Conservation (phyloP, 441 rosid genomes). For the Melastoma candidum region DNA sequence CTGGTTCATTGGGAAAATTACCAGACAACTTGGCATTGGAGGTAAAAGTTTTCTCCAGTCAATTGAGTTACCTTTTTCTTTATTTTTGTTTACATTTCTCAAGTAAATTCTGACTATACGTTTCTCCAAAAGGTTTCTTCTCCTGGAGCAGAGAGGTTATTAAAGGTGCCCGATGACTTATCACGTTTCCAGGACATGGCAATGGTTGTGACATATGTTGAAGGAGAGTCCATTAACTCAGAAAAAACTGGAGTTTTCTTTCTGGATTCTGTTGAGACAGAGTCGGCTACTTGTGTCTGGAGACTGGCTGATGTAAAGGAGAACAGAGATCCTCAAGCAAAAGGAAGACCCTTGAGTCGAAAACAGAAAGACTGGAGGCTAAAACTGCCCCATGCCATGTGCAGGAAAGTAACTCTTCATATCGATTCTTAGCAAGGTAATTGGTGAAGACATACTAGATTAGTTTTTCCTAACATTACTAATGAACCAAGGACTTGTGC, state of each 20-base stretch:
- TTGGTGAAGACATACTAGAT: too few species aligned
- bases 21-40: conserved; percentile 83
- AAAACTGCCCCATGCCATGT: conserved; percentile 38
- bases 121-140: conserved; percentile 57
- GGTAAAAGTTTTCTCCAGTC: conserved; percentile 26
- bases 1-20: conserved; percentile 46
- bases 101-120: background rate
- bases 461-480: too few species aligned
- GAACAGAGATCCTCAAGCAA: conserved; percentile 66
- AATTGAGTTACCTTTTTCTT: background rate
- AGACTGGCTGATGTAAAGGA: conserved; percentile 79
- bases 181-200: conserved; percentile 64
- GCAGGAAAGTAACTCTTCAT: conserved; percentile 47
- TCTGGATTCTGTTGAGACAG: conserved; percentile 48
- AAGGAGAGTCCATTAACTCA: conserved; percentile 27
- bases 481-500: too few species aligned
- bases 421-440: conserved; percentile 27
- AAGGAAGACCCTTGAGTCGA: conserved; percentile 55
- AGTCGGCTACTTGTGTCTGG: conserved; percentile 64
- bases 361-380: conserved; percentile 76
- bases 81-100: background rate
- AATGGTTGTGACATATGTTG: conserved; percentile 51
- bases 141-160: conserved; percentile 86
- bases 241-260: conserved; percentile 52
- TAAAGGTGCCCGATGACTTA: conserved; percentile 70